Evolutionary conservation across 495 filamentous ascomycete genomes (phyloP).

Genomic region (Pyrenula aspistea): DNA sequence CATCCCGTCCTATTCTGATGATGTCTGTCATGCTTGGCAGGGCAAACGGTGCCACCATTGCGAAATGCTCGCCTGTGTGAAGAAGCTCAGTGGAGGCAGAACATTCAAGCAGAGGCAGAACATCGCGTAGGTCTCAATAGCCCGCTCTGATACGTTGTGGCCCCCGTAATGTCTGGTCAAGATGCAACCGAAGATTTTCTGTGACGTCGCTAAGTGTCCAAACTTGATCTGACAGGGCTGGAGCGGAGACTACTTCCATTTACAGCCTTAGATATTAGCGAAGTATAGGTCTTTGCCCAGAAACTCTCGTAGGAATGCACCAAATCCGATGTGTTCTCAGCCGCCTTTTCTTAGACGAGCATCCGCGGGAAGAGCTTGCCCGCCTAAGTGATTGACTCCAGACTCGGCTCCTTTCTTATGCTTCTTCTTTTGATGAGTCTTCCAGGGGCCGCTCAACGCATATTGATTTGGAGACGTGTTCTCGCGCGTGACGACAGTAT

Average conservation of each 20-base stretch:
- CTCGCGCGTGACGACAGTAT: background rate
- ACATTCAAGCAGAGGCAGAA: background rate
- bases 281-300: too few relatives aligned
- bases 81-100: background rate
- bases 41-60: background rate
- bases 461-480: conserved; percentile 1
- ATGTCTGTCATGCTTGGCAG: background rate
- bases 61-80: background rate
- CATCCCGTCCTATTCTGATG: background rate
- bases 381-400: conserved; percentile 10
- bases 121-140: too few relatives aligned
- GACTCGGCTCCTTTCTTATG: conserved; percentile 29
- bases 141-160: too few relatives aligned
- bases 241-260: too few relatives aligned
- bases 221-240: too few relatives aligned
- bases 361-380: conserved; percentile 33
- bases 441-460: conserved; percentile 24
- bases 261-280: too few relatives aligned
- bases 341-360: conserved; percentile 39
- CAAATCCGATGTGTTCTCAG: too few relatives aligned
- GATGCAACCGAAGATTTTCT: too few relatives aligned
- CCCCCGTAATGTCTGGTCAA: too few relatives aligned
- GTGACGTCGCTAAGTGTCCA: too few relatives aligned
- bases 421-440: conserved; percentile 34
- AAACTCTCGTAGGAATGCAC: too few relatives aligned